phyloP scores from a whole-genome alignment of 2,329 filamentous ascomycete species.

The Aplosporella prunicola region DNA sequence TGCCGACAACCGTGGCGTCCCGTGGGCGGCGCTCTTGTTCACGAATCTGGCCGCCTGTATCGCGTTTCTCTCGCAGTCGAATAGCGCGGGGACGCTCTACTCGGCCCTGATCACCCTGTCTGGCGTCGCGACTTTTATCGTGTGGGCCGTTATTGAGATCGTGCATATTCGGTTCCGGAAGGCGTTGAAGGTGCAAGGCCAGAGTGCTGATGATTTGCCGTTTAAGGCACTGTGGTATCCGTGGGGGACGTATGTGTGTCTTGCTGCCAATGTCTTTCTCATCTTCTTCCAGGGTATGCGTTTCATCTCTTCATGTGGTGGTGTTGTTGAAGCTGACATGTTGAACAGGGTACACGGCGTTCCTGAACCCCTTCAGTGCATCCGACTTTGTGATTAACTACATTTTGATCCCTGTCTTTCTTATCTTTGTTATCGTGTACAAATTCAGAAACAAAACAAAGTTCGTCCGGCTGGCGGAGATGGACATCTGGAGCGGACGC shows the following conservation, averaged over 20 bases:
- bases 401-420: constrained; percentile 15
- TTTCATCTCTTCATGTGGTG: neutral
- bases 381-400: constrained; percentile 16
- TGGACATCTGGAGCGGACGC: constrained; percentile 31
- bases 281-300: constrained; percentile 15
- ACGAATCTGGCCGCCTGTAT: constrained; percentile 29
- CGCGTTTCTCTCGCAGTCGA: constrained; percentile 22
- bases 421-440: constrained; percentile 13
- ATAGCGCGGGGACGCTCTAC: constrained; percentile 13
- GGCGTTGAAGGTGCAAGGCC: constrained; percentile 28
- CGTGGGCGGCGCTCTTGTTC: constrained; percentile 24
- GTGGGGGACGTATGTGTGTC: constrained; percentile 13
- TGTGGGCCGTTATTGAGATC: constrained; percentile 30
- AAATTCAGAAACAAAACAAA: constrained; percentile 23
- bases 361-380: constrained; percentile 14
- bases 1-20: constrained; percentile 12
- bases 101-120: constrained; percentile 15
- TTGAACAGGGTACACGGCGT: constrained; percentile 13
- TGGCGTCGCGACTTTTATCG: constrained; percentile 29
- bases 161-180: constrained; percentile 35
- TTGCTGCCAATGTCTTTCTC: constrained; percentile 15
- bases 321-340: neutral
- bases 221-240: constrained; percentile 15
- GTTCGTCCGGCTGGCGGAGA: constrained; percentile 27
- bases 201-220: constrained; percentile 19